A percentile compares a stretch with the other conserved stretches of the same genome.
Evolutionary conservation across 495 filamentous ascomycete genomes (phyloP).

Genomic region (Xeromyces bisporus): DNA sequence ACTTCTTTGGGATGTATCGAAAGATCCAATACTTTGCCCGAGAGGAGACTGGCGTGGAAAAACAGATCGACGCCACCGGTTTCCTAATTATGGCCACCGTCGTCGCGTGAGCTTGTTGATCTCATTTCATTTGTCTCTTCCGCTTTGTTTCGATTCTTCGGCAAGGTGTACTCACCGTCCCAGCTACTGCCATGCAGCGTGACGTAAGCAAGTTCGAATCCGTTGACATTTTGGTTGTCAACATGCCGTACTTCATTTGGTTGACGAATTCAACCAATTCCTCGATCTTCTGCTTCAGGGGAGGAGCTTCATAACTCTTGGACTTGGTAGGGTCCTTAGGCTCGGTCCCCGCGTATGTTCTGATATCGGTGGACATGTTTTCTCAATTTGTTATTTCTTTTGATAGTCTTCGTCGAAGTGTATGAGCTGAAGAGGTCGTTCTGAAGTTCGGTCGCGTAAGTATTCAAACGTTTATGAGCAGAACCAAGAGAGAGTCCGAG

Average conservation of each 20-base stretch:
- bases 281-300: slow-evolving; percentile 62
- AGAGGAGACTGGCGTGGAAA: slow-evolving; percentile 90
- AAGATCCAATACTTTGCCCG: slow-evolving; percentile 80
- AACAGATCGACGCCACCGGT: slow-evolving; percentile 66
- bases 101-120: neutral
- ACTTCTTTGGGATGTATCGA: slow-evolving; percentile 47
- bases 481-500: too few species aligned
- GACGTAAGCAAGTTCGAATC: slow-evolving; percentile 55
- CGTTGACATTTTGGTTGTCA: slow-evolving; percentile 52
- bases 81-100: slow-evolving; percentile 34
- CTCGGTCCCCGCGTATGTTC: slow-evolving; percentile 41
- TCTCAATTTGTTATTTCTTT: neutral
- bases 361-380: slow-evolving; percentile 31
- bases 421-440: too few species aligned
- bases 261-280: slow-evolving; percentile 53
- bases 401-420: neutral
- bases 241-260: slow-evolving; percentile 63
- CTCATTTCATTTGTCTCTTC: neutral
- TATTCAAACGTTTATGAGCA: too few species aligned
- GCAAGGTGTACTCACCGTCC: slow-evolving; percentile 44
- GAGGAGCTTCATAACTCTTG: slow-evolving; percentile 45
- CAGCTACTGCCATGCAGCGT: slow-evolving; percentile 80
- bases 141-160: too few species aligned
- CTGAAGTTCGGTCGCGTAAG: too few species aligned
- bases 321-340: slow-evolving; percentile 66